Base-by-base conservation (phyloP, 768 basidiomycete genomes). In the Infundibulicybe gibba region DNA sequence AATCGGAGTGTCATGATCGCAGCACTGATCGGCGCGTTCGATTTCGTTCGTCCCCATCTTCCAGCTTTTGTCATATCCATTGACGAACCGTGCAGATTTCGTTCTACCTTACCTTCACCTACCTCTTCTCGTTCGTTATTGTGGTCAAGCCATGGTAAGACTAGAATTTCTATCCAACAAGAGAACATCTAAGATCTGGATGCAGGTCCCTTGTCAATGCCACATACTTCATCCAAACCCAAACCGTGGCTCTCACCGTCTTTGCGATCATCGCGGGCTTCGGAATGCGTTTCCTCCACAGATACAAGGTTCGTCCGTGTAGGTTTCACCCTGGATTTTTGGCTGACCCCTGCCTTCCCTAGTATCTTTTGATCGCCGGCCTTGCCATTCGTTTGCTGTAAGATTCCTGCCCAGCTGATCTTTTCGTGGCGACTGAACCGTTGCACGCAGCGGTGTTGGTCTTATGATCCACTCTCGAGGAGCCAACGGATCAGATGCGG, bases 381-480 rank as follows among this genome's bases (percentile, higher is more conserved):
- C 75, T 88, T 8, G 53, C 64, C 41, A 74, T 87, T 49, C 79
- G 85, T 35, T 66, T 87, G 2, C 60, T 77, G 62, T 74, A 43
- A 35, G 70, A 61, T 19, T 30, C 16, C 15, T 40, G 17, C 37
- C 16, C 6, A n/a, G n/a, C 37, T n/a, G 11, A 31, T 17, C 12
- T 35, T 41, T 4, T 3, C 32, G 6, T 41, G 3, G 43, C 43
- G 12, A 0, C 16, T 39, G 33, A 33, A 10, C 6, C 25, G 34
- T 40, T 49, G 20, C 41, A 31, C 5, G 40, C 52, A 76, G 74
- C 17, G 87, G 85, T 9, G 80, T 81, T 14, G 77, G 75, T 8
- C 63, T 86, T 19, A 88, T 87, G 86, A 77, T 89, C 50, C 77
- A 78, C 54, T 82, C 85, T 4, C 76, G 82, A 14, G 85, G 85